Evolutionary conservation across 495 filamentous ascomycete genomes (phyloP).

Genomic region (Hypoxylon trugodes): DNA sequence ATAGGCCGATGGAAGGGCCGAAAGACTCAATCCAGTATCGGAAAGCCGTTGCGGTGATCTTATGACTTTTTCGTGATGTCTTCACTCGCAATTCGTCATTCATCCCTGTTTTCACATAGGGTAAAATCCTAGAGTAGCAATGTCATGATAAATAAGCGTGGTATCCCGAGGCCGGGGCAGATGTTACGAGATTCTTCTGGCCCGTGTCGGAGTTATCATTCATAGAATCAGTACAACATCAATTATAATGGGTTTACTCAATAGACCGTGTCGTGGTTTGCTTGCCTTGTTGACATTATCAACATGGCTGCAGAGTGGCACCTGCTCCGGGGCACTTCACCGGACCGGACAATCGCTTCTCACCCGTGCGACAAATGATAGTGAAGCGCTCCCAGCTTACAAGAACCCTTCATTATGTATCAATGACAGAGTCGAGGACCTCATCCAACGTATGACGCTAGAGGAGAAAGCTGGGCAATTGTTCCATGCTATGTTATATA

Average conservation of each 20-base stretch:
- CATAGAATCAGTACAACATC: neutral
- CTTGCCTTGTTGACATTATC: conserved; percentile 22
- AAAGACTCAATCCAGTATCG: conserved; percentile 17
- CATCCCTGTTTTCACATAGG: neutral
- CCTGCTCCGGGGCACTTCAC: neutral
- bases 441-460: conserved; percentile 67
- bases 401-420: conserved; percentile 44
- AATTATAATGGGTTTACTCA: conserved; percentile 4
- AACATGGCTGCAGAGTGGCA: conserved; percentile 6
- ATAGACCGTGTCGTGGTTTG: neutral
- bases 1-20: conserved; percentile 32
- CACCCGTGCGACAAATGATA: neutral
- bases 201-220: neutral
- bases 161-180: neutral
- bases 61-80: conserved; percentile 7
- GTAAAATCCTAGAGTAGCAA: too few species aligned
- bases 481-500: conserved; percentile 51
- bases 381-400: conserved; percentile 8
- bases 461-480: conserved; percentile 70
- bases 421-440: conserved; percentile 63
- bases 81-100: neutral
- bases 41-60: conserved; percentile 6
- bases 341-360: neutral
- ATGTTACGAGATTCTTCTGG: neutral
- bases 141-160: conserved; percentile 7